Base-by-base conservation (phyloP, 176 grass and related monocot genomes). In the Coix lacrymajobi region DNA sequence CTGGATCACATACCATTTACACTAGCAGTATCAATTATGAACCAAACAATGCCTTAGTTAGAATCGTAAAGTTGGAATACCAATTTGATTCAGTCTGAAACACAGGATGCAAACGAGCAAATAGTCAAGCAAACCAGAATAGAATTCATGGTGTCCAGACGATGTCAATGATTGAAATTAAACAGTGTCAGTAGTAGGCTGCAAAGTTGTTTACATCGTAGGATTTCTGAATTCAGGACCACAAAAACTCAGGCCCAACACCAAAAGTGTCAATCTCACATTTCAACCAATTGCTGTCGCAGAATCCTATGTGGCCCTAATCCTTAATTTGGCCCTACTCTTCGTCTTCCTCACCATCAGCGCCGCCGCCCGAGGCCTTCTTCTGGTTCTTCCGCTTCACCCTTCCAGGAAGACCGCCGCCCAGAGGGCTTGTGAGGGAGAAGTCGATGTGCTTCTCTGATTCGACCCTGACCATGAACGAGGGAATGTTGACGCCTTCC, bases 381-480 rank as follows among this genome's bases (percentile, higher is more conserved):
- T 94, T 94, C 79, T 56, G 79, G 68, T 91, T 94, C 88, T 86
- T 94, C 26, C 85, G 67, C 83, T 94, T 94, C 64, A 94, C 92
- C 77, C 92, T 94, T 75, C 88, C 92, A 77, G 85, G 0, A 28
- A 28, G 85, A 31, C 92, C 83, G 8, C 92, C 92, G 40, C 92
- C 92, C 2, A 91, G 76, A 14, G 92, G 92, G 31, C 92, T 91
- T 46, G 89, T 85, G 36, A 91, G 85, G 22, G 85, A 91, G 77
- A 91, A 91, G 36, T 81, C 89, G 0, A 94, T 90, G 38, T 88
- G 92, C 49, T 94, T 94, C 88, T 94, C 88, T 0, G 92, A 91
- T n/a, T 94, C 92, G 2, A 94, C 62, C 70, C 92, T 87, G 79
- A 94, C 92, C 86, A 94, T 94, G 80, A 94, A 94, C 6, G 92